These are phyloP conservation scores for Exophiala alcalophila DNA, from an alignment of 2,329 filamentous ascomycete genomes.

Conservation along the genomic window DNA sequence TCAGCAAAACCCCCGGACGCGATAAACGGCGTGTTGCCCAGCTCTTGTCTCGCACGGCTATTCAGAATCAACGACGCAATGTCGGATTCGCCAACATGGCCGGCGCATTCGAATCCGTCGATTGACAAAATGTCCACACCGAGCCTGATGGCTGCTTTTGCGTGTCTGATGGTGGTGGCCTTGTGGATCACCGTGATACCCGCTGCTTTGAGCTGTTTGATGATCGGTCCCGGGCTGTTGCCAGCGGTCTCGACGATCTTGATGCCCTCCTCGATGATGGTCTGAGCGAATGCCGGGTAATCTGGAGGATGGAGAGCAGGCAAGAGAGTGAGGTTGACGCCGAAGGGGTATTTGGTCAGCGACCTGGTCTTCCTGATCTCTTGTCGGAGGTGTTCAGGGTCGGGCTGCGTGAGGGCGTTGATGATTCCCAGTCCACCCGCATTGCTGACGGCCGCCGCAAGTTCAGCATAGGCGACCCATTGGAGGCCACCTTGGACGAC, in stretches of 20 bases:
- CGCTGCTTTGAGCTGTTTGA: conserved; percentile 78
- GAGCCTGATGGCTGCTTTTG: conserved; percentile 83
- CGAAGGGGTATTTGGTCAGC: conserved; percentile 67
- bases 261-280: conserved; percentile 89
- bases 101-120: conserved; percentile 96
- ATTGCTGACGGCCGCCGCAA: conserved; percentile 52
- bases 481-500: conserved; percentile 53
- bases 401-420: conserved; percentile 76
- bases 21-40: conserved; percentile 79
- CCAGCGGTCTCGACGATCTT: conserved; percentile 89
- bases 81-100: conserved; percentile 55
- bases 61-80: conserved; percentile 64
- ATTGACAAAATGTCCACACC: conserved; percentile 96
- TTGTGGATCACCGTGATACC: conserved; percentile 85
- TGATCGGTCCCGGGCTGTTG: conserved; percentile 86
- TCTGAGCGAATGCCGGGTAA: conserved; percentile 86
- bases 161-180: conserved; percentile 94
- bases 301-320: conserved; percentile 86
- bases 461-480: conserved; percentile 55
- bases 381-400: conserved; percentile 83
- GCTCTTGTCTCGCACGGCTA: conserved; percentile 75
- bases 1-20: conserved; percentile 95
- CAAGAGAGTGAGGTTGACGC: conserved; percentile 91
- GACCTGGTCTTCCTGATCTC: conserved; percentile 84
- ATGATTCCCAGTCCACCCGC: conserved; percentile 53